Evolutionary conservation across 371 early-diverging fungal genomes (phyloP), one percentile per base, ranked within the genome.

Genomic region (Parasitella parasitica): DNA sequence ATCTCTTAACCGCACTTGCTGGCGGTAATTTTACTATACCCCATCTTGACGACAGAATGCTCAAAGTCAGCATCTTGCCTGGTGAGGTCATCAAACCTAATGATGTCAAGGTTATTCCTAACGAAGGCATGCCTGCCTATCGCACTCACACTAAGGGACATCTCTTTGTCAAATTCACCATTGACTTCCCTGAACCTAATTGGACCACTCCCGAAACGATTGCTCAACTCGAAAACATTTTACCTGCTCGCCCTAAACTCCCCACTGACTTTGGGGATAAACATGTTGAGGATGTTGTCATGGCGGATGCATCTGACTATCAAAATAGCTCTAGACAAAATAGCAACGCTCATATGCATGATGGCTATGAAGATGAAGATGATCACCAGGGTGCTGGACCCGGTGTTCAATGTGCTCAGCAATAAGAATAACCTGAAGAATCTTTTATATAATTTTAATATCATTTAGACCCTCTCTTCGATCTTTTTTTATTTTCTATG

Each of bases 371-470:
- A 35, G 93, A 89, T 59, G 88, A 86, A 46, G 86, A 91, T 22
- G 91, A 89, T 27, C 80, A 81, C 3, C 86, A 81, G 16, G 75
- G 79, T 49, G 72, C 75, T 54, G 84, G 84, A 15, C 91, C 94
- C 15, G 90, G 90, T 43, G 97, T 98, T 41, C 97, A 97, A 82
- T 98, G 98, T 76, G 95, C 96, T 27, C 96, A 96, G 74, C 95
- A 95, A 82, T 96, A 94, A 59, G 43, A 22, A 43, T 20, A 20
- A 7, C 18, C 18, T 22, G 43, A 43, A 43, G 43, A 43, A 43
- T 43, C 43, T 20, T 43, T 43, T 20, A n/a, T n/a, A n/a, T 43
- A 43, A 43, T 43, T 22, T 22, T 43, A 22, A 43, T 43, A 43
- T 43, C 43, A 43, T 43, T 22, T 43, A 43, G 43, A 43, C 43